A percentile compares a stretch with the other conserved stretches of the same genome.
Conservation (phyloP, 345 rosid species). For the Camelina neglecta region DNA sequence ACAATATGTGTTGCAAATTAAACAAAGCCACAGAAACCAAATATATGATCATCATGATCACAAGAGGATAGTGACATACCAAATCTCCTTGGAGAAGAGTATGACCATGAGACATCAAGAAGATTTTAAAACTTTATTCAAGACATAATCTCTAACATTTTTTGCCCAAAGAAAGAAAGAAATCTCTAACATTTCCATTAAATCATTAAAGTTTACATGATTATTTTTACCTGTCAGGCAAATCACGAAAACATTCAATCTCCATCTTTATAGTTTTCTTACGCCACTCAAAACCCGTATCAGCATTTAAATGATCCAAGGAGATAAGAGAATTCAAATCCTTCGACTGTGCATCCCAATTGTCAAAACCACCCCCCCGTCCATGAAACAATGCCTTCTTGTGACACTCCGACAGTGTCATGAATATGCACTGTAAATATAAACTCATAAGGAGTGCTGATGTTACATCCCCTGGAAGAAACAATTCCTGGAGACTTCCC, state of each 20-base stretch:
- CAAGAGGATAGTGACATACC: conserved; percentile 45
- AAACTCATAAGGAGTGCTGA: conserved; percentile 46
- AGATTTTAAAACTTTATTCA: conserved; percentile 9
- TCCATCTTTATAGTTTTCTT: conserved; percentile 52
- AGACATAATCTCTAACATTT: too few species aligned
- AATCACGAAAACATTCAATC: conserved; percentile 55
- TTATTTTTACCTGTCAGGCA: conserved; percentile 59
- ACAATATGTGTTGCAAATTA: conserved; percentile 11
- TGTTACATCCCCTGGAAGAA: conserved; percentile 59
- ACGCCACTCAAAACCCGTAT: conserved; percentile 59
- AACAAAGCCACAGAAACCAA: not conserved
- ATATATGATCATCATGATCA: not conserved
- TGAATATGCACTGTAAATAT: conserved; percentile 50
- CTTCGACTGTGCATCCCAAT: conserved; percentile 42
- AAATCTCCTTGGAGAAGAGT: conserved; percentile 62
- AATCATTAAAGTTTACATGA: conserved; percentile 16
- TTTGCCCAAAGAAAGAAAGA: too few species aligned
- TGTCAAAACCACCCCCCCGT: conserved; percentile 53
- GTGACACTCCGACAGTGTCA: conserved; percentile 37
- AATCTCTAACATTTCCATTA: not conserved
- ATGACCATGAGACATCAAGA: conserved; percentile 69
- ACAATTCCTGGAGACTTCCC: conserved; percentile 54
- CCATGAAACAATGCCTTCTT: conserved; percentile 51
- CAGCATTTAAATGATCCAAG: conserved; percentile 29
- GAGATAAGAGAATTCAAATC: conserved; percentile 45